Conservation (phyloP, 495 filamentous ascomycete species). For the Pseudoneurospora amorphoporcata region DNA sequence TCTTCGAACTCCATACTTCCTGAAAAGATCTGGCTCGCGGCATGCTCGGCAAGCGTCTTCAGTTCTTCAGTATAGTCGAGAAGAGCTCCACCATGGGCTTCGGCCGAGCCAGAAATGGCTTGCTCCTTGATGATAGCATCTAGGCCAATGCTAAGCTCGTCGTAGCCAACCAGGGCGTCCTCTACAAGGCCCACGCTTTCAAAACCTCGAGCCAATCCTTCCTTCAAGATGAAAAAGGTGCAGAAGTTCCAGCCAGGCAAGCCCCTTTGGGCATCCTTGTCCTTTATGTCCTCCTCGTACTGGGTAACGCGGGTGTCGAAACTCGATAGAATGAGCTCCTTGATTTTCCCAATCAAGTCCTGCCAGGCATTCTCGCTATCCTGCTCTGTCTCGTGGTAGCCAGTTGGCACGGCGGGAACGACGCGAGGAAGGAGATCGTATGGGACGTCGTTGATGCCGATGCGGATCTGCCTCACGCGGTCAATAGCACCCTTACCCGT, state of each 20-base stretch:
- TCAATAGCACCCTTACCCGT: conserved; percentile 68
- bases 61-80: conserved; percentile 62
- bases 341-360: conserved; percentile 79
- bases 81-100: conserved; percentile 56
- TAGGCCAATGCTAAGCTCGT: conserved; percentile 79
- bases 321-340: conserved; percentile 73
- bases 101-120: conserved; percentile 36
- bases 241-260: conserved; percentile 98
- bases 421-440: conserved; percentile 46
- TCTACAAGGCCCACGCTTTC: conserved; percentile 94
- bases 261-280: conserved; percentile 78
- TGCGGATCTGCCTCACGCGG: conserved; percentile 74
- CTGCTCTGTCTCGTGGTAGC: conserved; percentile 53
- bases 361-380: conserved; percentile 64
- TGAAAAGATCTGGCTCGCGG: conserved; percentile 23
- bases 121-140: conserved; percentile 75
- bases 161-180: conserved; percentile 85
- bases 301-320: conserved; percentile 87
- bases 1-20: conserved; percentile 31
- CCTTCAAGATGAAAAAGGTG: conserved; percentile 95
- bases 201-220: conserved; percentile 85
- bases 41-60: conserved; percentile 44
- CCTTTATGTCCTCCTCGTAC: conserved; percentile 94
- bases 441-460: conserved; percentile 53
- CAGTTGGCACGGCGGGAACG: conserved; percentile 45